These are phyloP conservation scores for Trichoderma orchidacearum DNA, from an alignment of 495 filamentous ascomycete genomes.

Conservation along the genomic window DNA sequence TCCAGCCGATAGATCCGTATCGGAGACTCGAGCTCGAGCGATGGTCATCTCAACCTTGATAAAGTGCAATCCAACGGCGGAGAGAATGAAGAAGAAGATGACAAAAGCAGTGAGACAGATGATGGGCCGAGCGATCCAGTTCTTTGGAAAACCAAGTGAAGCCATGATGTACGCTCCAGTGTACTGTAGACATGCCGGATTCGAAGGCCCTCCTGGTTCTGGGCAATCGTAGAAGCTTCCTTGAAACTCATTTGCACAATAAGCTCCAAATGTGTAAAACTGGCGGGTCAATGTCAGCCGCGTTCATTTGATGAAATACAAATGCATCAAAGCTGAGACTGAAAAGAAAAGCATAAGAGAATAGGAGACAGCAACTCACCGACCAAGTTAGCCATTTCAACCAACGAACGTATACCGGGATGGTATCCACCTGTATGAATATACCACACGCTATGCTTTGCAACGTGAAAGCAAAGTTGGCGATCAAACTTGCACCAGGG, in stretches of 20 bases:
- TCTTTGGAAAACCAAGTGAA: constrained; percentile 43
- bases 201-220: constrained; percentile 33
- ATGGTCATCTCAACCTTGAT: constrained; percentile 46
- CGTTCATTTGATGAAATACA: neutral
- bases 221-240: constrained; percentile 57
- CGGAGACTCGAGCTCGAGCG: constrained; percentile 34
- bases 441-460: constrained; percentile 61
- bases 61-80: constrained; percentile 43
- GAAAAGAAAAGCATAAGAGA: neutral
- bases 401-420: constrained; percentile 63
- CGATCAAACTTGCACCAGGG: constrained; percentile 46
- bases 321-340: neutral
- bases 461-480: constrained; percentile 55
- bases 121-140: constrained; percentile 52
- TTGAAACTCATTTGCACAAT: constrained; percentile 56
- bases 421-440: constrained; percentile 56
- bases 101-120: constrained; percentile 42
- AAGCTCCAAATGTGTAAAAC: constrained; percentile 55
- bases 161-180: constrained; percentile 54
- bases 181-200: constrained; percentile 51
- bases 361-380: constrained; percentile 14
- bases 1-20: constrained; percentile 41
- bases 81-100: constrained; percentile 39
- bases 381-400: constrained; percentile 46
- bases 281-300: constrained; percentile 9